Conservation (phyloP, 2,329 filamentous ascomycete genomes). For the Arthrobotrys sinensis region DNA sequence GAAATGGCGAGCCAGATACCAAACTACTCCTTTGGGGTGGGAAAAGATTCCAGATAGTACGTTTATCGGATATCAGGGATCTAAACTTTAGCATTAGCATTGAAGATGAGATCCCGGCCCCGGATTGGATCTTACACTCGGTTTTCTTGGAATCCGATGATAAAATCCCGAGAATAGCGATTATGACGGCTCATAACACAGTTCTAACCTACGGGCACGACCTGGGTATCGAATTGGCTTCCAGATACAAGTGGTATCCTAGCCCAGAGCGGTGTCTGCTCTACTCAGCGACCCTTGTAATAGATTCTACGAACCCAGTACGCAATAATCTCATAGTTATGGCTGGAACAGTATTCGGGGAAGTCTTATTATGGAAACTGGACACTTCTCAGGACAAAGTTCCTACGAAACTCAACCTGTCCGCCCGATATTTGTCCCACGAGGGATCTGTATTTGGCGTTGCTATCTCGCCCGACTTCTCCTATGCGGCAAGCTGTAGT, state of each 20-base stretch:
- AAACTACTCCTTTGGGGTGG: slow-evolving; percentile 80
- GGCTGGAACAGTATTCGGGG: slow-evolving; percentile 93
- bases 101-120: slow-evolving; percentile 69
- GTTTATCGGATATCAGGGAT: slow-evolving; percentile 57
- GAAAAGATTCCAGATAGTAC: slow-evolving; percentile 71
- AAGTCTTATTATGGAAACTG: slow-evolving; percentile 84
- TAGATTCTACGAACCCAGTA: not conserved
- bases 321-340: slow-evolving; percentile 66
- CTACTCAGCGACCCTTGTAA: slow-evolving; percentile 82
- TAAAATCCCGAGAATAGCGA: slow-evolving; percentile 69
- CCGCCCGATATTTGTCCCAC: slow-evolving; percentile 76
- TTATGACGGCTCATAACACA: slow-evolving; percentile 91
- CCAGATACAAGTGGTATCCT: slow-evolving; percentile 59
- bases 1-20: slow-evolving; percentile 61
- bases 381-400: not conserved
- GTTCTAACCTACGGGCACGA: slow-evolving; percentile 72
- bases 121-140: slow-evolving; percentile 85
- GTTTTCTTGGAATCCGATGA: slow-evolving; percentile 69
- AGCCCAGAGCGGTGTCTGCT: slow-evolving; percentile 80
- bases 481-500: slow-evolving; percentile 90
- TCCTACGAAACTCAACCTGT: slow-evolving; percentile 36
- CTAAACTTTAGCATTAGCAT: slow-evolving; percentile 63
- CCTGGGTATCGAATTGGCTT: slow-evolving; percentile 64
- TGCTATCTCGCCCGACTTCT: slow-evolving; percentile 77
- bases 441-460: slow-evolving; percentile 96